These are phyloP conservation scores for Hanseniaspora valbyensis DNA, from an alignment of 805 yeast genomes.

Conservation along the genomic window DNA sequence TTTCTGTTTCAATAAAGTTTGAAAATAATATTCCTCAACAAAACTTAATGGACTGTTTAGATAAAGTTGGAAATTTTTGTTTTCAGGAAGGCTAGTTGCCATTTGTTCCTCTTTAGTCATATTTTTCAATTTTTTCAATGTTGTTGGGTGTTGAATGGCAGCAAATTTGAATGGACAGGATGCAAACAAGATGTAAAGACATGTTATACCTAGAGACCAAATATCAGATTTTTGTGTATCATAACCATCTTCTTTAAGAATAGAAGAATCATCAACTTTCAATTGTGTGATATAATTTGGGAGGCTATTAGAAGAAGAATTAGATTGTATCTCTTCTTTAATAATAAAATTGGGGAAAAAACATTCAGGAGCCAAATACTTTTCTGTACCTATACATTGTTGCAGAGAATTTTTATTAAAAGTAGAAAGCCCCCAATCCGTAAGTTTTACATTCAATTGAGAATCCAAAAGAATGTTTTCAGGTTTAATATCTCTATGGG, in stretches of 20 bases:
- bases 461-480: constrained; percentile 51
- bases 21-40: constrained; percentile 22
- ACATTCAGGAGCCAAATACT: constrained; percentile 89
- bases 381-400: constrained; percentile 57
- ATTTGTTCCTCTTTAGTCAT: constrained; percentile 1
- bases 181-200: constrained; percentile 70
- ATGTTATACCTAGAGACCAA: constrained; percentile 80
- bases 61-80: constrained; percentile 20
- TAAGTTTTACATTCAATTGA: constrained; percentile 46
- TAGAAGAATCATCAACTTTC: not conserved
- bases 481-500: constrained; percentile 65
- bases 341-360: constrained; percentile 35
- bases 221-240: constrained; percentile 69
- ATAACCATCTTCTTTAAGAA: constrained; percentile 31
- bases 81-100: constrained; percentile 15
- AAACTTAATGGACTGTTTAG: constrained; percentile 21
- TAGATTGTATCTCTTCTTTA: constrained; percentile 18
- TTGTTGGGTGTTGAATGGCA: constrained; percentile 55
- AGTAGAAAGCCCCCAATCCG: constrained; percentile 65
- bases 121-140: not conserved
- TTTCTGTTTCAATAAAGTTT: constrained; percentile 15
- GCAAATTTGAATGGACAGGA: constrained; percentile 67
- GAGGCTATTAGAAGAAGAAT: too few species aligned
- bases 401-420: constrained; percentile 25
- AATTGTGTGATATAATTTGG: constrained; percentile 24